Base-by-base conservation (phyloP, 441 rosid genomes). In the Mallotus repandus region DNA sequence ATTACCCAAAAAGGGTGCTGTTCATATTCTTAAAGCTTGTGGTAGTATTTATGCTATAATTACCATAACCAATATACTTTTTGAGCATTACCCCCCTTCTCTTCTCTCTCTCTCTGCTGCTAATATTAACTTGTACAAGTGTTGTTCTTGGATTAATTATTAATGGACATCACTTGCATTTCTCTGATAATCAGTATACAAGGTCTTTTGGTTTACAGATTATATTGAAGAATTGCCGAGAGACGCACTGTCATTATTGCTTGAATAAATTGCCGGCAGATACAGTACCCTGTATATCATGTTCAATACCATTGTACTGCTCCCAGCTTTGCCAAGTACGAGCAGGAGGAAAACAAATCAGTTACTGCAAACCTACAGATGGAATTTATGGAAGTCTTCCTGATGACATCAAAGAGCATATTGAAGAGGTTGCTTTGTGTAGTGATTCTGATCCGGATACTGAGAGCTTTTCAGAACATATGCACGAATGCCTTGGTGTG, bases 171-270 rank as follows among this genome's bases (percentile, higher is more conserved):
- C 52, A 67, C 18, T 11, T 18, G 56, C 57, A 45, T 63, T 60
- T 58, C 59, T 76, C 54, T 69, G 22, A 71, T 55, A 8, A 78
- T 54, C 48, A 67, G 53, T 74, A 58, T 72, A 50, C 21, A 71
- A 59, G 70, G 45, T 72, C 38, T 46, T 12, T 64, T 35, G 38
- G 38, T 73, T 6, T 79, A 75, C 74, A 93, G 98, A 82, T 87
- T 62, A 81, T 94, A 80, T 83, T 81, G 78, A 94, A 92, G 84
- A 75, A 79, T 62, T 85, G 82, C 80, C 84, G 94, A 65, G 88
- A 87, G 76, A 84, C 89, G 16, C 91, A 92, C 78, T 94, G 97
- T 70, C 98, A 92, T 80, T 89, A 85, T 83, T 92, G 98, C 88
- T 78, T 94, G 77, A 87, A 85, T 82, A 90, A 88, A 78, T 81